Evolutionary conservation across 495 filamentous ascomycete genomes (phyloP).

Genomic region (Podospora tetraspora): DNA sequence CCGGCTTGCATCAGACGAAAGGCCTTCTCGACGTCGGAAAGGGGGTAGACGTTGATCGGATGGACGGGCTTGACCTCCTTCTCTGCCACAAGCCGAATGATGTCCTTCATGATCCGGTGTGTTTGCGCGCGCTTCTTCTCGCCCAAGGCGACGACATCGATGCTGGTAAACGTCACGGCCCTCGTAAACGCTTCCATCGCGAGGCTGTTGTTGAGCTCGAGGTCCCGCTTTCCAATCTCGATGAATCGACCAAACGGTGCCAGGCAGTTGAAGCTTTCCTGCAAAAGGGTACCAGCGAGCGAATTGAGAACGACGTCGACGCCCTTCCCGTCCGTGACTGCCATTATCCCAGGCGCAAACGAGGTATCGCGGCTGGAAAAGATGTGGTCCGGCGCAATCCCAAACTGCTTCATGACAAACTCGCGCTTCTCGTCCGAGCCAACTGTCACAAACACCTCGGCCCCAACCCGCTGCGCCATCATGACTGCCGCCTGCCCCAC

Average conservation of each 20-base stretch:
- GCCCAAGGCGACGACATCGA: constrained; percentile 27
- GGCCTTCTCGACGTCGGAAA: constrained; percentile 39
- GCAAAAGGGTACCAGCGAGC: constrained; percentile 49
- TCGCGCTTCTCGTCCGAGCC: constrained; percentile 41
- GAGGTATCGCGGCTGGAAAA: constrained; percentile 40
- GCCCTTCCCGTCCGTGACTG: constrained; percentile 43
- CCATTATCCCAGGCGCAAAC: constrained; percentile 42
- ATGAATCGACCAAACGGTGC: constrained; percentile 52
- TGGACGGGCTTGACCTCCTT: constrained; percentile 29
- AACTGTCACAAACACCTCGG: constrained; percentile 54
- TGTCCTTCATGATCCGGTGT: constrained; percentile 35
- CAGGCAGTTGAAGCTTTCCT: constrained; percentile 49
- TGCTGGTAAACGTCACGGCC: constrained; percentile 28
- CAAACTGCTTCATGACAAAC: constrained; percentile 42
- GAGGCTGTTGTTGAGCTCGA: constrained; percentile 32
- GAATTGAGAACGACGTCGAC: constrained; percentile 60
- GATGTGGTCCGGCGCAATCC: constrained; percentile 49
- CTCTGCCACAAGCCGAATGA: constrained; percentile 36
- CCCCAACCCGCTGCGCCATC: constrained; percentile 45
- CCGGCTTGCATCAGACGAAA: constrained; percentile 46
- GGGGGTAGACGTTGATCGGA: constrained; percentile 32
- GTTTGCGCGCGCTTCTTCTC: constrained; percentile 29
- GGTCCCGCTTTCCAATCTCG: constrained; percentile 50
- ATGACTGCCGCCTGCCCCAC: constrained; percentile 56
- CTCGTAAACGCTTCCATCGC: constrained; percentile 40